These are phyloP conservation scores for Achlya hypogyna DNA, from an alignment of 352 stramenopile genomes.

Conservation along the genomic window DNA sequence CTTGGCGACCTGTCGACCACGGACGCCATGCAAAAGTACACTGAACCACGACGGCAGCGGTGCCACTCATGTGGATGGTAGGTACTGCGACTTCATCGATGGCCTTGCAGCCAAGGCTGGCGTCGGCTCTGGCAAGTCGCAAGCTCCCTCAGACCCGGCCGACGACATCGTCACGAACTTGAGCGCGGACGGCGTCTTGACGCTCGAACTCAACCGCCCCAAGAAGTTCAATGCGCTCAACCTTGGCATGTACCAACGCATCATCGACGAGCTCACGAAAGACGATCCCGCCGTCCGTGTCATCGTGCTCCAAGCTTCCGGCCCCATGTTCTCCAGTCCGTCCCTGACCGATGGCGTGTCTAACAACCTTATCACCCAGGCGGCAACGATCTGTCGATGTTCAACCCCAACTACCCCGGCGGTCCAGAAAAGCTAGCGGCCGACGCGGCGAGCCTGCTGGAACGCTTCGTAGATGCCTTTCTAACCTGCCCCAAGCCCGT, in stretches of 20 bases:
- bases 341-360: neutral
- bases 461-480: conserved; percentile 65
- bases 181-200: conserved; percentile 51
- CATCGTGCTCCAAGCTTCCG: conserved; percentile 77
- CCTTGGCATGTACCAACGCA: conserved; percentile 67
- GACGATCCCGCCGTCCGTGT: conserved; percentile 63
- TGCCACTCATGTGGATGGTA: conserved; percentile 4
- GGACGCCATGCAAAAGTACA: conserved; percentile 49
- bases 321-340: conserved; percentile 79
- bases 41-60: neutral
- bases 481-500: conserved; percentile 86
- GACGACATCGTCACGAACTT: neutral
- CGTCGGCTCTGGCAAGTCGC: conserved; percentile 22
- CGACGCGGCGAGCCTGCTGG: conserved; percentile 40
- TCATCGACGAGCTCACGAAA: conserved; percentile 62
- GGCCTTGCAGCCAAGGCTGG: conserved; percentile 40
- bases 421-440: conserved; percentile 50
- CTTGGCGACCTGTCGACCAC: conserved; percentile 58
- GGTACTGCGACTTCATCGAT: conserved; percentile 69
- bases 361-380: neutral
- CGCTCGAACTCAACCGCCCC: conserved; percentile 70
- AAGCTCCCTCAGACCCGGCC: neutral
- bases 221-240: conserved; percentile 85
- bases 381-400: conserved; percentile 82
- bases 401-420: conserved; percentile 42